Base-by-base conservation (phyloP, 2,329 filamentous ascomycete genomes). In the Trichophyton verrucosum region DNA sequence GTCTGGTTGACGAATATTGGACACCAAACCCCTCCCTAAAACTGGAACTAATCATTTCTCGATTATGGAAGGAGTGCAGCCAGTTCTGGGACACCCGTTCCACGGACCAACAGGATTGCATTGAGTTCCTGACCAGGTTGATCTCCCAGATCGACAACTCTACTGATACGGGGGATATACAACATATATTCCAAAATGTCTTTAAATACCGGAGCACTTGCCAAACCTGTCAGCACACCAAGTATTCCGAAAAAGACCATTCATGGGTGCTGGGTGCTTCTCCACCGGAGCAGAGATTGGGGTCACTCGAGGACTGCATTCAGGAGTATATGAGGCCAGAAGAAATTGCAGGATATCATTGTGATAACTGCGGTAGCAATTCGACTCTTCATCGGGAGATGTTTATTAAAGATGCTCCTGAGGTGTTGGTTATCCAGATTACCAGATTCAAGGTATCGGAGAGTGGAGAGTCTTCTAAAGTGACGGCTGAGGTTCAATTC, bases 401-500 rank as follows among this genome's bases (percentile, higher is more conserved):
- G n/a, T 58, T 42, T 24, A 64, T 65, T 22, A 53, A 42, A 9
- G 60, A 63, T 17, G 60, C 64, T 6, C 63, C 63, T 8, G 63
- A 65, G 59, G 47, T 64, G 2, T 63, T 65, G 20, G 15, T 62
- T 51, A 60, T 64, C 30, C 56, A 60, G n/a, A 44, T 65, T 27
- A 59, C 63, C 13, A 42, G 64, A 20, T 59, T 57, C 42, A 44
- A 55, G 40, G 13, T 17, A 46, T 17, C 22, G 3, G n/a, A 27
- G 3, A n/a, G 15, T 5, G 40, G 42, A 20, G 27, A 56, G 15
- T 30, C 15, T 2, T 44, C 22, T 9, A 61, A 40, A 20, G 9
- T 58, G 15, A 40, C 17, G 3, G 51, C 17, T 3, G 60, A 61
- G 22, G 11, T 65, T 11, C 5, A 27, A 9, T 64, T 64, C 40